Percentiles rank a stretch among this genome's conserved stretches.
Evolutionary conservation across 768 basidiomycete genomes (phyloP).

Genomic region (Phylloporus sp.): DNA sequence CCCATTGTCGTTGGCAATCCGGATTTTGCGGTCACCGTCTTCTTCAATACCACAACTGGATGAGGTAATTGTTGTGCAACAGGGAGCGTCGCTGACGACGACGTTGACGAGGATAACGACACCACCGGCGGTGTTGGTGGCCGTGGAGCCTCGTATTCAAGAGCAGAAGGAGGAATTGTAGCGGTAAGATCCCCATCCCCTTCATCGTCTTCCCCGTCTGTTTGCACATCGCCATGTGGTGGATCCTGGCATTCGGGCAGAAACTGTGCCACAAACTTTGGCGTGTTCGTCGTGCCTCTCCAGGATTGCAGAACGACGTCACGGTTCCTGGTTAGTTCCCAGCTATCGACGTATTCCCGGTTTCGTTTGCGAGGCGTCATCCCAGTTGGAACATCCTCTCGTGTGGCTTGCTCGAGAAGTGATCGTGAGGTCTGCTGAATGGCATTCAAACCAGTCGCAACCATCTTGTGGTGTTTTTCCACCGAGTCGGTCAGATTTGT

Average conservation of each 20-base stretch:
- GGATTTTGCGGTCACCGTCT: constrained; percentile 16
- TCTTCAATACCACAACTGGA: constrained; percentile 18
- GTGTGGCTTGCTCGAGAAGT: constrained; percentile 53
- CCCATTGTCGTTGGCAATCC: constrained; percentile 21
- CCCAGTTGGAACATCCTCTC: constrained; percentile 64
- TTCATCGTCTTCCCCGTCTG: constrained; percentile 24
- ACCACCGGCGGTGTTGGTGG: constrained; percentile 21
- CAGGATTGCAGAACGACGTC: constrained; percentile 53
- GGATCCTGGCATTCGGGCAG: constrained; percentile 26
- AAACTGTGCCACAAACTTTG: constrained; percentile 35
- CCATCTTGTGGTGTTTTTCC: constrained; percentile 41
- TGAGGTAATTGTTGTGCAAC: constrained; percentile 11
- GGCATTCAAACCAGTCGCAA: constrained; percentile 40
- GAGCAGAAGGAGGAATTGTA: constrained; percentile 10
- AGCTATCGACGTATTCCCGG: constrained; percentile 66
- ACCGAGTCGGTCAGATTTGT: constrained; percentile 36
- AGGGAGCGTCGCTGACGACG: constrained; percentile 33
- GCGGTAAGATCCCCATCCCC: constrained; percentile 18
- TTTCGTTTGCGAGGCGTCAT: constrained; percentile 70
- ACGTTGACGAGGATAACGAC: constrained; percentile 36
- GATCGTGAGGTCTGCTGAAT: constrained; percentile 47
- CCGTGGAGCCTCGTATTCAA: constrained; percentile 9
- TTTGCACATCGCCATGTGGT: constrained; percentile 12
- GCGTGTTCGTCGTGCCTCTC: constrained; percentile 34
- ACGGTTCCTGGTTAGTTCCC: constrained; percentile 65